These are phyloP conservation scores for Rheum nobile DNA, from an alignment of 148 eudicot genomes.

Conservation along the genomic window DNA sequence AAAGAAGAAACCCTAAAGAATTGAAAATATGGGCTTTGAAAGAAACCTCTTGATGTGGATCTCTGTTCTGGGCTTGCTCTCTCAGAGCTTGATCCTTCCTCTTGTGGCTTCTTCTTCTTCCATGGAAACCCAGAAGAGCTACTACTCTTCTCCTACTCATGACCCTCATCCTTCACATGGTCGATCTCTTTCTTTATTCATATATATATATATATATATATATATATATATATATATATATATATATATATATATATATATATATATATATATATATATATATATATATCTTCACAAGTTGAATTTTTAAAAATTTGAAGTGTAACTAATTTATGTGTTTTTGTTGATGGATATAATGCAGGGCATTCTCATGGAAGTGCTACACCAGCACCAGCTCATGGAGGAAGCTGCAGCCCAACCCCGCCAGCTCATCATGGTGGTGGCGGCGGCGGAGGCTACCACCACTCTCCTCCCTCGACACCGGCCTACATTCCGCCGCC, in stretches of 20 bases:
- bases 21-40: neutral
- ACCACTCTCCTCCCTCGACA: conserved; percentile 17
- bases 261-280: neutral
- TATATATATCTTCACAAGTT: neutral
- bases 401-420: conserved; percentile 19
- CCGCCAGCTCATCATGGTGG: conserved; percentile 27
- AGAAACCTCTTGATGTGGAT: neutral
- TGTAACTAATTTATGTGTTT: no score
- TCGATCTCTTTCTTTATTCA: no score
- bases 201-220: neutral
- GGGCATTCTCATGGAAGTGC: neutral
- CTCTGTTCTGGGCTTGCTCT: neutral
- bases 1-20: neutral
- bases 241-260: neutral
- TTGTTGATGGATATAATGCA: neutral
- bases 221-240: neutral
- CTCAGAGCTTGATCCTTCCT: neutral
- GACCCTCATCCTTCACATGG: neutral
- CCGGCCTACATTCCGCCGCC: conserved; percentile 12
- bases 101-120: neutral
- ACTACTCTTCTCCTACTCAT: neutral
- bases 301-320: neutral
- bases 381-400: conserved; percentile 1
- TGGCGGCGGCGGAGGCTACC: conserved; percentile 14
- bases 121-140: neutral